Conservation (phyloP, 352 stramenopile species). For the Phytopythium oedochilum region DNA sequence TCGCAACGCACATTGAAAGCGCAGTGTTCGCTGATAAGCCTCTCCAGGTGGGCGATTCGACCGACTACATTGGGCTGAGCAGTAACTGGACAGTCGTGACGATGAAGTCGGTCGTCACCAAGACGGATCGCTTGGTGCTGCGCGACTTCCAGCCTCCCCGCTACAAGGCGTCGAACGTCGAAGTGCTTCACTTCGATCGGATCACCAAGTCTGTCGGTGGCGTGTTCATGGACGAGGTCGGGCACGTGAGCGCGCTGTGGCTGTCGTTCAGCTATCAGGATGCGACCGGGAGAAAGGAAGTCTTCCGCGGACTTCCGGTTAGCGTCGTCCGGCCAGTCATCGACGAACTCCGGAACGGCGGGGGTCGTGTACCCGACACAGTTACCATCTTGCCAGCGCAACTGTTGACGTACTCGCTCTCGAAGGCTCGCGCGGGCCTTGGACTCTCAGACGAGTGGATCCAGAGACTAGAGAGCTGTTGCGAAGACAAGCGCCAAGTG, state of each 20-base stretch:
- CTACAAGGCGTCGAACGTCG: conserved; percentile 82
- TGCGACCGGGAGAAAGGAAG: conserved; percentile 66
- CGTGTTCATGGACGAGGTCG: conserved; percentile 76
- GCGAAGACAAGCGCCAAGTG: conserved; percentile 86
- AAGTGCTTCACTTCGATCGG: conserved; percentile 86
- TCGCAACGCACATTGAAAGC: conserved; percentile 56
- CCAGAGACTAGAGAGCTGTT: conserved; percentile 66
- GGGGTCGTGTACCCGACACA: conserved; percentile 30
- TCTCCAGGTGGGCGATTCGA: conserved; percentile 68
- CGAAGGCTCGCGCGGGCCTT: conserved; percentile 81
- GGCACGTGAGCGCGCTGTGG: conserved; percentile 75
- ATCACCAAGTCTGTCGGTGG: conserved; percentile 85
- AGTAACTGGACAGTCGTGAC: conserved; percentile 86
- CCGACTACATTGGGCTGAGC: conserved; percentile 81
- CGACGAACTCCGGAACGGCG: conserved; percentile 30
- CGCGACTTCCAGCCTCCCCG: conserved; percentile 82
- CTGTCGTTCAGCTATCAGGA: conserved; percentile 88
- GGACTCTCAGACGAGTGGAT: conserved; percentile 85
- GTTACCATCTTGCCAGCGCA: conserved; percentile 72
- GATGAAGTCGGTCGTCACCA: conserved; percentile 83
- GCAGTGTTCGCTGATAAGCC: conserved; percentile 54
- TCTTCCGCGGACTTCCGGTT: conserved; percentile 74
- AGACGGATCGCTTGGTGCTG: conserved; percentile 76
- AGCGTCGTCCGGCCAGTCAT: conserved; percentile 70
- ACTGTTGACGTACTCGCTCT: conserved; percentile 81